A percentile compares a stretch with the other conserved stretches of the same genome.
Evolutionary conservation across 2,329 filamentous ascomycete species (phyloP).

Genomic region (Diplodia seriata): DNA sequence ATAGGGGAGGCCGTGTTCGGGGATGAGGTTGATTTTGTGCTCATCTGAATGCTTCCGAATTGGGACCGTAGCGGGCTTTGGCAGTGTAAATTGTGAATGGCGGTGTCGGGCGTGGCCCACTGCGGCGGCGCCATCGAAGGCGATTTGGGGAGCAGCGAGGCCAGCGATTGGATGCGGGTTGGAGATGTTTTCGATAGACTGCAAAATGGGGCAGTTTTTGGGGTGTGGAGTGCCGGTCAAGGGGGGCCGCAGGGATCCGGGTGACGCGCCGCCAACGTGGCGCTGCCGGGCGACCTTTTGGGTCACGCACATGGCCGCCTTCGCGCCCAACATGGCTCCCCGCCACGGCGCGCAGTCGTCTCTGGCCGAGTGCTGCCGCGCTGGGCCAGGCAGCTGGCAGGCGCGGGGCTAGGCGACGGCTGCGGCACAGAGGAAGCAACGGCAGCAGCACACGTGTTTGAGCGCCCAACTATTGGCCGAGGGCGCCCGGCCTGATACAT

Average conservation of each 20-base stretch:
- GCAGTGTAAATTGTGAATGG: too few species aligned
- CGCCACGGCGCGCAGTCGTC: neutral
- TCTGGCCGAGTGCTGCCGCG: neutral
- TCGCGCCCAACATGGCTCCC: conserved; percentile 7
- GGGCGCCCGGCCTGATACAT: conserved; percentile 2
- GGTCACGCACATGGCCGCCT: neutral
- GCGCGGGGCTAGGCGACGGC: neutral
- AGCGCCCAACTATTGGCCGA: conserved; percentile 20
- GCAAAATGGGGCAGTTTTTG: neutral
- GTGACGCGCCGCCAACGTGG: conserved; percentile 11
- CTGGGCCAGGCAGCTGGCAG: neutral
- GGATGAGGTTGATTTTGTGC: conserved; percentile 10
- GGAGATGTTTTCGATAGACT: neutral
- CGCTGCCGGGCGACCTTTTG: conserved; percentile 7
- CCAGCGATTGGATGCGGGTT: neutral
- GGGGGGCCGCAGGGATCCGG: neutral
- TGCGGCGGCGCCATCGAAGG: neutral
- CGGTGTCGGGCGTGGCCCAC: neutral
- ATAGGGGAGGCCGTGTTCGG: conserved; percentile 8
- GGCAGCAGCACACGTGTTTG: conserved; percentile 20
- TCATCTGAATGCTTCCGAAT: conserved; percentile 8
- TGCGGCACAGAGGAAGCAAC: conserved; percentile 8
- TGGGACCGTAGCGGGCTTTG: neutral
- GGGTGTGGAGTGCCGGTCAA: conserved; percentile 4
- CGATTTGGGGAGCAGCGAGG: neutral